Evolutionary conservation across 192 early-diverging fungal genomes (phyloP), one percentile per base, ranked within the genome.

Genomic region (Endogone sp.): DNA sequence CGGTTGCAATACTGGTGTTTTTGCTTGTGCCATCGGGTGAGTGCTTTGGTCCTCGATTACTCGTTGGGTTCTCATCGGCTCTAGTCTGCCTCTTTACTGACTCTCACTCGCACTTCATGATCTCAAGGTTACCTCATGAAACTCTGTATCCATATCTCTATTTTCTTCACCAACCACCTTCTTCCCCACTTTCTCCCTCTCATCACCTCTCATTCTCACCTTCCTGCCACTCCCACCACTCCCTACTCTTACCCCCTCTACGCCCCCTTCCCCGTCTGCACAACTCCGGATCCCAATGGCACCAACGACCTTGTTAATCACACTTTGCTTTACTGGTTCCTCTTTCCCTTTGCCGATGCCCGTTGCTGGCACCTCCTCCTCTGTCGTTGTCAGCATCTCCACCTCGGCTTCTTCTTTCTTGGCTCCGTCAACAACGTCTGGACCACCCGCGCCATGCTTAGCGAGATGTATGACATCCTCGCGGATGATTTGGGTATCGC

Each of bases 381-480:
- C 0, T 86, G 85, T 62, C 62, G 69, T 21, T 64, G 84, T 2
- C 81, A 84, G 57, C 85, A 86, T 58, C 70, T 86, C 26, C 82
- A 84, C 69, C 63, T 86, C 0, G 85, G 85, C 3, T 82, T 86
- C 57, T 86, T 86, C 69, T 74, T 86, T n/a, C 64, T 86, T 3
- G 85, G 85, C 2, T 80, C 77, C 11, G 73, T 79, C 16, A 79
- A 78, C 54, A 86, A 86, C 44, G 75, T 86, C 2, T 81, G 72
- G 68, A 79, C 79, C 31, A 82, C 82, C 0, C 82, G 79, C 60
- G 76, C 75, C 25, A 79, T 86, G n/a, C 66, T 86, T 2, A 79
- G 75, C 22, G 85, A 86, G 24, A 80, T 84, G 76, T 86, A 81
- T 54, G 81, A 86, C 64, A 61, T 86, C 31, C 70, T 86, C 25